These are phyloP conservation scores for Skeletonema grethae DNA, from an alignment of 108 stramenopile species.

Conservation along the genomic window DNA sequence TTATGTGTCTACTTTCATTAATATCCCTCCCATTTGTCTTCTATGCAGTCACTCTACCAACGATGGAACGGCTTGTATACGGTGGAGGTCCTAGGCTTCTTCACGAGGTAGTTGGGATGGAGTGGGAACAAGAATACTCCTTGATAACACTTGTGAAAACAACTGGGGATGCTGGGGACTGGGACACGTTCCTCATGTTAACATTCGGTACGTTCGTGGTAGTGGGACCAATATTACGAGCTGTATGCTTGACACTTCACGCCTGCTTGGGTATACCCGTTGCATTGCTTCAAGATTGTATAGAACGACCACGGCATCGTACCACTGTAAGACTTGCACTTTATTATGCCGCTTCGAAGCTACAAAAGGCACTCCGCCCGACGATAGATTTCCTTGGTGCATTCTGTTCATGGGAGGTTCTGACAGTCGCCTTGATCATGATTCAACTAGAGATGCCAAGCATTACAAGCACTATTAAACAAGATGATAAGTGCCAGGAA, in stretches of 20 bases:
- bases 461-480: slow-evolving; percentile 78
- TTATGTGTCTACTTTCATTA: slow-evolving; percentile 31
- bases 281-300: slow-evolving; percentile 39
- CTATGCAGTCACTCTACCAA: slow-evolving; percentile 58
- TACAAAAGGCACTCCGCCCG: slow-evolving; percentile 39
- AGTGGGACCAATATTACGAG: slow-evolving; percentile 49
- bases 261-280: slow-evolving; percentile 44
- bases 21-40: slow-evolving; percentile 44
- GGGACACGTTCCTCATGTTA: slow-evolving; percentile 80
- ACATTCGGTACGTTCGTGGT: slow-evolving; percentile 73
- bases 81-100: slow-evolving; percentile 75
- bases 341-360: slow-evolving; percentile 10
- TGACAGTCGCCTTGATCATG: slow-evolving; percentile 74
- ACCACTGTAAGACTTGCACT: slow-evolving; percentile 29
- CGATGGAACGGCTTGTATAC: slow-evolving; percentile 77
- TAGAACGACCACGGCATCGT: slow-evolving; percentile 41
- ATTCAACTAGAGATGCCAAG: slow-evolving; percentile 81
- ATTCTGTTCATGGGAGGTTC: slow-evolving; percentile 90
- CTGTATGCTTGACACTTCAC: slow-evolving; percentile 49
- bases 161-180: slow-evolving; percentile 82
- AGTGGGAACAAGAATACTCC: slow-evolving; percentile 70
- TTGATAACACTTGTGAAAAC: slow-evolving; percentile 69
- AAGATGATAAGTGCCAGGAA: slow-evolving; percentile 44
- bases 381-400: slow-evolving; percentile 72
- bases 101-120: slow-evolving; percentile 76